Evolutionary conservation across 345 rosid genomes (phyloP).

Genomic region (Theobroma cacao): DNA sequence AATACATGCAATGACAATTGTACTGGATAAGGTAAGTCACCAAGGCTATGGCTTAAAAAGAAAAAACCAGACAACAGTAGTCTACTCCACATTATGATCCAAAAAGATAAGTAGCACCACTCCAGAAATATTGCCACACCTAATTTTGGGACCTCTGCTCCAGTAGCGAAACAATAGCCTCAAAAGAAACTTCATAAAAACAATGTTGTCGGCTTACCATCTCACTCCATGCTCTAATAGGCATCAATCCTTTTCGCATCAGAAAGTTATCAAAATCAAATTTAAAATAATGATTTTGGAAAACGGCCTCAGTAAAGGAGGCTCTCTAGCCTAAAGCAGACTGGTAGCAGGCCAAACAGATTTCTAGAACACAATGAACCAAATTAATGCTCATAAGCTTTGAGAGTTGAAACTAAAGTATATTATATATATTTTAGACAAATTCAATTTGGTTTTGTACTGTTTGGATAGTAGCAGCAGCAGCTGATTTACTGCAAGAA

Average conservation of each 20-base stretch:
- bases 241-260: neutral
- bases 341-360: neutral
- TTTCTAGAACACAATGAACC: neutral
- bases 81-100: neutral
- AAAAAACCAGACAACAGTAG: neutral
- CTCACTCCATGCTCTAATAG: neutral
- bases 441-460: neutral
- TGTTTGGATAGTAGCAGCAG: neutral
- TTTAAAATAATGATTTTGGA: neutral
- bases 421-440: neutral
- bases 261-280: neutral
- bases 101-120: neutral
- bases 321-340: neutral
- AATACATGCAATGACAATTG: neutral
- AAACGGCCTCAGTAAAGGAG: neutral
- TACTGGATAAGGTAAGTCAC: neutral
- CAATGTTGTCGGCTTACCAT: neutral
- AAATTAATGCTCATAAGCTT: neutral
- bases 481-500: neutral
- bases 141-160: neutral
- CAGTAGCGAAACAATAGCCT: neutral
- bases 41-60: neutral
- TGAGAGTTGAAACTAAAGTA: neutral
- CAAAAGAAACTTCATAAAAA: neutral
- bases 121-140: neutral